These are phyloP conservation scores for Daedaleopsis nitida DNA, from an alignment of 768 basidiomycete species.

Conservation along the genomic window DNA sequence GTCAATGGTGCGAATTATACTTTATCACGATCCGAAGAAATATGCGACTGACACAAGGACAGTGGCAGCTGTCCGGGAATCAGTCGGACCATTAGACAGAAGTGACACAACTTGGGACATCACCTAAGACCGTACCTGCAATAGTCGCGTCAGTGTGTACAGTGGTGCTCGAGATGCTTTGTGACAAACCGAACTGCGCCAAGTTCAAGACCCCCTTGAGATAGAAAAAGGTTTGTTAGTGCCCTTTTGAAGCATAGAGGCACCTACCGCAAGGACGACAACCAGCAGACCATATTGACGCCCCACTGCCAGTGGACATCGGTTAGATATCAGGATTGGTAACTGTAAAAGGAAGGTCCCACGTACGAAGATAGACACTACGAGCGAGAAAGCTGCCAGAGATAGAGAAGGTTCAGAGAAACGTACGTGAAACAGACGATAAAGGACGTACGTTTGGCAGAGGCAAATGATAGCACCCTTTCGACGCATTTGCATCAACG, in stretches of 20 bases:
- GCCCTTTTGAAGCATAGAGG: too few relatives aligned
- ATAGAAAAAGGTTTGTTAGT: too few relatives aligned
- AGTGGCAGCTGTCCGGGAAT: neutral
- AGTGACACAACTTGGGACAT: too few relatives aligned
- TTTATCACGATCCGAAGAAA: too few relatives aligned
- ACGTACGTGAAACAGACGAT: neutral
- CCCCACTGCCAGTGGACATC: conserved; percentile 5
- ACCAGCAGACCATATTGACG: neutral
- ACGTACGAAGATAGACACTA: neutral
- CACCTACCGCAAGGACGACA: neutral
- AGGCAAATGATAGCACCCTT: conserved; percentile 8
- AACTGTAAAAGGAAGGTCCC: too few relatives aligned
- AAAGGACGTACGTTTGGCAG: conserved; percentile 1
- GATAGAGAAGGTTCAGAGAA: neutral
- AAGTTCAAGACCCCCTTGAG: neutral
- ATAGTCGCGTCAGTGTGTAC: too few relatives aligned
- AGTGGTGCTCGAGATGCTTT: neutral
- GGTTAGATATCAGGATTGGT: neutral
- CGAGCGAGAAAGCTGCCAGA: conserved; percentile 3
- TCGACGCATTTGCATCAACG: neutral
- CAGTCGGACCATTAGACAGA: neutral
- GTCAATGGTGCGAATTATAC: too few relatives aligned
- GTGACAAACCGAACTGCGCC: neutral
- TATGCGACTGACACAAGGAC: conserved; percentile 1
- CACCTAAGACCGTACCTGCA: neutral